Evolutionary conservation across 805 yeast genomes (phyloP), one percentile per base, ranked within the genome.

Genomic region (Metschnikowia cerradonensis): DNA sequence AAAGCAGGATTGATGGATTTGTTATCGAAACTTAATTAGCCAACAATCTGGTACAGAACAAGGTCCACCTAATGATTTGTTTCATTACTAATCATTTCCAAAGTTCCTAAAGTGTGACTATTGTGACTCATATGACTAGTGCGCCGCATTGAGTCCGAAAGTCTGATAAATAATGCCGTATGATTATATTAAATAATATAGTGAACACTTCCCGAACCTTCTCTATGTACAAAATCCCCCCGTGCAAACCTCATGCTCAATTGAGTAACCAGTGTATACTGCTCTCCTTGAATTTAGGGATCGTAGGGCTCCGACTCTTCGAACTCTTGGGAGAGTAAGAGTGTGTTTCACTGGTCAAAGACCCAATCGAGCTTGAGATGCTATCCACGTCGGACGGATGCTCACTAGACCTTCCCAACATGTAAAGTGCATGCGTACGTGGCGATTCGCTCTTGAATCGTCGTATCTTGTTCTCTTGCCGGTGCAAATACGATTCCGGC

Each of bases 1-100:
- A 50, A 56, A 33, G 31, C 55, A 19, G 60, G 56, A 17, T 54
- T 58, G 17, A 50, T 58, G 41, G 49, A 51, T 22, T 48, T 58
- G 44, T 47, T 58, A 26, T 58, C 61, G n/a, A 58, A 58, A 40
- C 55, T 58, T 35, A 47, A 23, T 19, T 50, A 41, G 14, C 11
- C 19, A 15, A 15, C 11, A 3, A 8, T 10, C 39, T 15, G 20
- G 17, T 15, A 10, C 22, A 15, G 13, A 8, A 36, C 13, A 10
- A 36, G 14, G 22, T 4, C 30, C 4, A 26, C 30, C 30, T 8
- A 26, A 26, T 11, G 11, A 26, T 8, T 26, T 11, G 3, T 26
- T 26, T 26, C 4, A 8, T 8, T 26, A 26, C 30, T 17, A 17
- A 17, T 17, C 19, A 17, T 17, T 17, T 26, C 11, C 30, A 26